Conservation (phyloP, 768 basidiomycete genomes). For the Nidularia sp. region DNA sequence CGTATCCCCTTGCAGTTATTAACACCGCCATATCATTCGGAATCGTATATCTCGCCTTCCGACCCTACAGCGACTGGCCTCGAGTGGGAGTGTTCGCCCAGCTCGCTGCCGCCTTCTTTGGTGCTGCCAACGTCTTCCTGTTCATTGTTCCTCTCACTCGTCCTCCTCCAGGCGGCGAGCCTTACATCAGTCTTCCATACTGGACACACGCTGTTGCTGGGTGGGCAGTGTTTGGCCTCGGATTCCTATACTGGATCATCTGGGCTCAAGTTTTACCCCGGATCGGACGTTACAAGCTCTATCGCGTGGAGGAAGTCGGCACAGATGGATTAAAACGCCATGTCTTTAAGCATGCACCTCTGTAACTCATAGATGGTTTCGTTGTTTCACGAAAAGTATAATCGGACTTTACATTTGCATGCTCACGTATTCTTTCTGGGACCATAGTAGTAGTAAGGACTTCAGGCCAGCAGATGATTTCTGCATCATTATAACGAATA, state of each 20-base stretch:
- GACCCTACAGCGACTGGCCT: slow-evolving; percentile 21
- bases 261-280: too few species aligned
- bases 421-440: too few species aligned
- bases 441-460: too few species aligned
- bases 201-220: slow-evolving; percentile 41
- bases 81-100: slow-evolving; percentile 9
- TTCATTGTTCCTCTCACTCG: slow-evolving; percentile 48
- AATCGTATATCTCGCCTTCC: slow-evolving; percentile 32
- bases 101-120: slow-evolving; percentile 40
- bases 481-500: too few species aligned
- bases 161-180: slow-evolving; percentile 41
- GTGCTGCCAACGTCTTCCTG: slow-evolving; percentile 57
- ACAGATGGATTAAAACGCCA: too few species aligned
- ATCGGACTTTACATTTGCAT: too few species aligned
- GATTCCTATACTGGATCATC: slow-evolving; percentile 27
- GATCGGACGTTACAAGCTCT: too few species aligned
- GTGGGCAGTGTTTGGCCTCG: slow-evolving; percentile 34
- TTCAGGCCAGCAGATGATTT: too few species aligned
- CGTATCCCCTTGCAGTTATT: slow-evolving; percentile 46
- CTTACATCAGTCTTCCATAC: slow-evolving; percentile 53
- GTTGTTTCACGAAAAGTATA: too few species aligned
- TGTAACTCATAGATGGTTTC: too few species aligned
- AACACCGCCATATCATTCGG: slow-evolving; percentile 51
- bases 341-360: too few species aligned
- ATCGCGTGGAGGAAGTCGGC: too few species aligned